Evolutionary conservation across 2,329 filamentous ascomycete genomes (phyloP).

Genomic region (Lanzia echinophila): DNA sequence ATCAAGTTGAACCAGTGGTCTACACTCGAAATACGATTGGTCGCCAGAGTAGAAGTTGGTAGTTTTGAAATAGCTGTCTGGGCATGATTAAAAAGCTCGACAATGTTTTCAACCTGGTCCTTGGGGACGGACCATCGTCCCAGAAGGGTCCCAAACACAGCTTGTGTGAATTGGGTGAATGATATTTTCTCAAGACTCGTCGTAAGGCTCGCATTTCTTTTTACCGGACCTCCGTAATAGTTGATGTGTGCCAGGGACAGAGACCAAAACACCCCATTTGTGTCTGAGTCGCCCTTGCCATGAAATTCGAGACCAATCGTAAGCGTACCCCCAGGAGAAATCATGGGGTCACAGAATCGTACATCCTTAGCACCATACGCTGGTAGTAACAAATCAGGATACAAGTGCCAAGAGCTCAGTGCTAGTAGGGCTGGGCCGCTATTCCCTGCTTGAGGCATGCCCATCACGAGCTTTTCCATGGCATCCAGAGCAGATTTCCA

Average conservation of each 20-base stretch:
- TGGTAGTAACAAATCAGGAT: conserved; percentile 19
- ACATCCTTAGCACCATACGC: conserved; percentile 19
- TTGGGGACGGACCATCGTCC: too few relatives aligned
- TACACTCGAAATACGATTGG: too few relatives aligned
- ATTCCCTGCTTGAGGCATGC: conserved; percentile 17
- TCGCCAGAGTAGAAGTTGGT: too few relatives aligned
- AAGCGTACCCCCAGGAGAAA: not conserved
- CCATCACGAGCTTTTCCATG: conserved; percentile 20
- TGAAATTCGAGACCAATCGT: conserved; percentile 17
- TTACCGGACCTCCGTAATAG: conserved; percentile 15
- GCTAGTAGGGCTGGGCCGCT: conserved; percentile 16
- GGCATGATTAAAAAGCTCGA: too few relatives aligned
- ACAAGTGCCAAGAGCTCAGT: conserved; percentile 24
- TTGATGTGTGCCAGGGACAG: conserved; percentile 7
- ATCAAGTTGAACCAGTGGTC: too few relatives aligned
- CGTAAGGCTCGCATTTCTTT: not conserved
- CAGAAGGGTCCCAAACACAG: not conserved
- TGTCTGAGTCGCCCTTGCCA: too few relatives aligned
- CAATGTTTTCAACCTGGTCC: too few relatives aligned
- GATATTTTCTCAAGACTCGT: not conserved
- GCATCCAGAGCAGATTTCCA: conserved; percentile 22
- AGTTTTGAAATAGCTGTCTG: too few relatives aligned
- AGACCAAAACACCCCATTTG: conserved; percentile 18
- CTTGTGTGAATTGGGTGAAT: not conserved
- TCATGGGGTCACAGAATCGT: conserved; percentile 13